phyloP scores from a whole-genome alignment of 495 filamentous ascomycete species.

The Talaromyces borbonicus region DNA sequence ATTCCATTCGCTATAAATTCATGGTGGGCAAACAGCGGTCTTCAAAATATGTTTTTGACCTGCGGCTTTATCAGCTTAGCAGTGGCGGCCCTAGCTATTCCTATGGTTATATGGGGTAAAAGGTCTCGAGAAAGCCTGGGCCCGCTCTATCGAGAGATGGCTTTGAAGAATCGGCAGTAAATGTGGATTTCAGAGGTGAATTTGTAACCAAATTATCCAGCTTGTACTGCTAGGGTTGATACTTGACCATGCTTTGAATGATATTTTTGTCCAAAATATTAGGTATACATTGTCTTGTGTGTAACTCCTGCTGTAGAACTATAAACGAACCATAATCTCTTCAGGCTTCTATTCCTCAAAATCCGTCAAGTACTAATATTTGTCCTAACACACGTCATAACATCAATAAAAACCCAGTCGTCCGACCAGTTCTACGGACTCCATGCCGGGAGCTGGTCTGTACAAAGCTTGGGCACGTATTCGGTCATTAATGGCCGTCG shows the following conservation, averaged over 20 bases:
- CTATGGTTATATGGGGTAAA: conserved; percentile 25
- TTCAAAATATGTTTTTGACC: conserved; percentile 25
- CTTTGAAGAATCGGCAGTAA: conserved; percentile 11
- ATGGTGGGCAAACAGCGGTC: conserved; percentile 20
- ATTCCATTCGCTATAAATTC: conserved; percentile 26
- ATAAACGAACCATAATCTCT: conserved; percentile 16
- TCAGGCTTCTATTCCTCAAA: conserved; percentile 21
- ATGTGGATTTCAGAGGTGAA: neutral
- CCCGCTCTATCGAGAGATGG: conserved; percentile 11
- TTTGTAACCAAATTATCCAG: neutral
- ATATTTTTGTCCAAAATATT: neutral
- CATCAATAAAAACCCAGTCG: conserved; percentile 23
- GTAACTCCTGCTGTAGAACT: conserved; percentile 4
- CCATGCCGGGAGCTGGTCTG: conserved; percentile 22
- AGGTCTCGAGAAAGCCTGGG: conserved; percentile 11
- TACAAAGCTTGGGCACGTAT: conserved; percentile 26
- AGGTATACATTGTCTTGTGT: neutral
- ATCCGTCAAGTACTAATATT: conserved; percentile 26
- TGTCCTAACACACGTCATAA: conserved; percentile 22
- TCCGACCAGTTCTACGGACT: conserved; percentile 28
- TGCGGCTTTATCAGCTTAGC: conserved; percentile 23
- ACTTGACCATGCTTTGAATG: neutral
- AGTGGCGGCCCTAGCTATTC: conserved; percentile 13
- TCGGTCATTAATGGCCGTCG: conserved; percentile 19
- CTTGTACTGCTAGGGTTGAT: neutral